Evolutionary conservation across 2,329 filamentous ascomycete species (phyloP).

Genomic region (Ascochyta clinopodiicola): DNA sequence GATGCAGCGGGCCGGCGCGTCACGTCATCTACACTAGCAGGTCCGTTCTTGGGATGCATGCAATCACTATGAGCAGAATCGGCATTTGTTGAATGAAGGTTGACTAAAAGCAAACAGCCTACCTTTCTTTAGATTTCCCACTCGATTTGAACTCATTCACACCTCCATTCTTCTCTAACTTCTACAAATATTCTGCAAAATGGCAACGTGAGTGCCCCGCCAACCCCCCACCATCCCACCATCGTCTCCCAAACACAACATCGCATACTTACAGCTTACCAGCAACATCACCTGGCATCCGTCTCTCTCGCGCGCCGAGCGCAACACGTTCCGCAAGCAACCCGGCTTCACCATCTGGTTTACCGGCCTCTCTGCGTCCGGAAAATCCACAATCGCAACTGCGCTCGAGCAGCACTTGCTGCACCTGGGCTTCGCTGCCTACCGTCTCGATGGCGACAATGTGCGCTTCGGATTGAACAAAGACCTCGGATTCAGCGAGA

Average conservation of each 20-base stretch:
- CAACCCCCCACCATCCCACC: constrained; percentile 34
- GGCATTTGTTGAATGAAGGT: constrained; percentile 11
- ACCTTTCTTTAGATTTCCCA: neutral
- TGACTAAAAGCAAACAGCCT: constrained; percentile 1
- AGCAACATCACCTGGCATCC: constrained; percentile 94
- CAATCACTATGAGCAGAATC: constrained; percentile 10
- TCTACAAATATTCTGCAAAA: constrained; percentile 17
- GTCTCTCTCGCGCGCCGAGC: constrained; percentile 79
- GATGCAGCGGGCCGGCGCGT: constrained; percentile 13
- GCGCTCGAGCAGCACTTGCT: constrained; percentile 97
- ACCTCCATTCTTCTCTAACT: neutral
- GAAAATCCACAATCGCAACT: constrained; percentile 96
- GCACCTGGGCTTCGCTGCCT: constrained; percentile 80
- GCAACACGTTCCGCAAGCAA: constrained; percentile 77
- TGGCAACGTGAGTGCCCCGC: constrained; percentile 47
- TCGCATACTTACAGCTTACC: constrained; percentile 25
- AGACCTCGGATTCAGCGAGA: constrained; percentile 92
- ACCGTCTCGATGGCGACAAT: constrained; percentile 97
- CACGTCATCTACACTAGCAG: constrained; percentile 20
- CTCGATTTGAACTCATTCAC: neutral
- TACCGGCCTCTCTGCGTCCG: constrained; percentile 92
- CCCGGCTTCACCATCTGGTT: constrained; percentile 96
- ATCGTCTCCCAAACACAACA: neutral
- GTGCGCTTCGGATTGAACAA: constrained; percentile 98
- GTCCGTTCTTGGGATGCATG: constrained; percentile 17